phyloP scores from a whole-genome alignment of 495 filamentous ascomycete genomes.

The Neurospora tetrasperma region DNA sequence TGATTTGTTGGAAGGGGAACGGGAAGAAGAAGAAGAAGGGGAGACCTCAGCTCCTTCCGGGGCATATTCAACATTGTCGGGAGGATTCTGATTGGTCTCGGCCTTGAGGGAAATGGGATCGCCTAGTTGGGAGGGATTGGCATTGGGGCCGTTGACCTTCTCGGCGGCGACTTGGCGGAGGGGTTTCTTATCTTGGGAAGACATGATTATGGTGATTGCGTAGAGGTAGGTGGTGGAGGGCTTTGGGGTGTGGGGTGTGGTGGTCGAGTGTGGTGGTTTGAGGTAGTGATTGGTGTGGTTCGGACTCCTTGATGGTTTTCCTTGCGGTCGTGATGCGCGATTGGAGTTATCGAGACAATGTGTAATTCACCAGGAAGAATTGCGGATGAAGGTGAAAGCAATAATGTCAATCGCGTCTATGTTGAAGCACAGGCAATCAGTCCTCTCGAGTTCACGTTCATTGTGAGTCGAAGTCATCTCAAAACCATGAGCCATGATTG shows the following conservation, averaged over 20 bases:
- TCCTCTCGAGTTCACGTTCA: background rate
- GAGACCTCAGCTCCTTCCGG: background rate
- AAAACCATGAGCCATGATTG: background rate
- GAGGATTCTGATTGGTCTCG: slow-evolving; percentile 21
- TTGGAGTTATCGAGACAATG: background rate
- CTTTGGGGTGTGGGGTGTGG: background rate
- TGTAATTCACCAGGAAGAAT: too few species aligned
- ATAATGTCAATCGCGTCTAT: background rate
- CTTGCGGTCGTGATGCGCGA: background rate
- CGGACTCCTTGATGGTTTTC: too few species aligned
- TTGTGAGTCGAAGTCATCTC: background rate
- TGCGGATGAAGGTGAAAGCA: background rate
- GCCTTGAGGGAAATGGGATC: slow-evolving; percentile 34
- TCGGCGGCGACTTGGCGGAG: slow-evolving; percentile 22
- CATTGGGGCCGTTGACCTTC: slow-evolving; percentile 25
- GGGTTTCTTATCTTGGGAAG: slow-evolving; percentile 6
- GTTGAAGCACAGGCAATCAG: background rate
- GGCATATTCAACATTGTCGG: background rate
- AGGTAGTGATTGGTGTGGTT: background rate
- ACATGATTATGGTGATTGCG: background rate
- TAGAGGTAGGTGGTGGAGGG: background rate
- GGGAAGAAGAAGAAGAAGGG: too few species aligned
- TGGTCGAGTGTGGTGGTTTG: background rate
- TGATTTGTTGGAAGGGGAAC: background rate
- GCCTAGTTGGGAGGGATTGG: slow-evolving; percentile 32